Base-by-base conservation (phyloP, 1,139 yeast species). In the Saccharomycopsis hybrid region DNA sequence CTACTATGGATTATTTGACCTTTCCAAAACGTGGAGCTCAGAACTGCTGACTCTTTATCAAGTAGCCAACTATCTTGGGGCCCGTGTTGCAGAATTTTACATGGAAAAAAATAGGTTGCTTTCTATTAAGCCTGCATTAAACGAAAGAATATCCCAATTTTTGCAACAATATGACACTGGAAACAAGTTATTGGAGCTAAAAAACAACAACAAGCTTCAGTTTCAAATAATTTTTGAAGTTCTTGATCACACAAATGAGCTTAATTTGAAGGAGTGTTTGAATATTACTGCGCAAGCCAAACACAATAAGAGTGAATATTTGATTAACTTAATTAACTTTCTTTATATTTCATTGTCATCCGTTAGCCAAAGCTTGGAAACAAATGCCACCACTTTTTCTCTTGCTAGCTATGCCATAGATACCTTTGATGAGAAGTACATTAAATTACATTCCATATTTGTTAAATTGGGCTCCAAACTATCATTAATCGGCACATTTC, bases 161-260 rank as follows among this genome's bases (percentile, higher is more conserved):
- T 31, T 31, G 35, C 7, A 31, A 11, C 7, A 31, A 31, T 31
- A 31, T 31, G 11, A 31, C 11, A 31, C 35, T 8, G 35, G 35
- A 7, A 11, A 24, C 11, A 40, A 40, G n/a, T 13, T 41, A 5
- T 11, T 41, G 18, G 25, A 41, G 11, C 9, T 41, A 2, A 9
- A 3, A 5, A 24, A 18, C 3, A 40, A 44, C 4, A 5, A 2
- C 7, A 25, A 31, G 32, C 13, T 41, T 2, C 44, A 46, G 28
- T 46, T 46, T 39, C 18, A 24, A 27, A 32, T 46, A 4, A 18
- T 46, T 2, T 46, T 46, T 41, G 49, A 46, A 30, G n/a, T 46
- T 13, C n/a, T 46, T 5, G 49, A 46, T 27, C 37, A 42, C 24
- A 13, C 8, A 9, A 5, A 31, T 9, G 30, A 29, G 3, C 9